Evolutionary conservation across 495 filamentous ascomycete genomes (phyloP).

Genomic region (Penicillium pulvis): DNA sequence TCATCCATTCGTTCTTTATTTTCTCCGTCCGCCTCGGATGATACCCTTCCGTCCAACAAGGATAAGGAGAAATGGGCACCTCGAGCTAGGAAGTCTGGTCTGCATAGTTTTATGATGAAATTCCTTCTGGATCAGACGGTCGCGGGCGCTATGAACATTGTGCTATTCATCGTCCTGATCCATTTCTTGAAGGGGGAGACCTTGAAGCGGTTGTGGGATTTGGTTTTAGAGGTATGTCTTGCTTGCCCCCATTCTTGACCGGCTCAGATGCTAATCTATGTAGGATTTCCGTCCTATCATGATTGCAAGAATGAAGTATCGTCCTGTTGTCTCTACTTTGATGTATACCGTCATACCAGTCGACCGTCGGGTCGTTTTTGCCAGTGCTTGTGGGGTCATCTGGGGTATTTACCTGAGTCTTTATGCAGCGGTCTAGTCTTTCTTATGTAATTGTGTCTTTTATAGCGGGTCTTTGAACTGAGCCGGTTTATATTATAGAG

Average conservation of each 20-base stretch:
- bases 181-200: slow-evolving; percentile 51
- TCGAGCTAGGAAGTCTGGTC: slow-evolving; percentile 30
- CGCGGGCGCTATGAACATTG: slow-evolving; percentile 74
- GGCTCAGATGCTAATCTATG: not conserved
- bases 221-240: slow-evolving; percentile 39
- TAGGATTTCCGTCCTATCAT: slow-evolving; percentile 72
- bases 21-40: slow-evolving; percentile 35
- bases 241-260: not conserved
- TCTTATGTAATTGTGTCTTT: not conserved
- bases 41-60: slow-evolving; percentile 38
- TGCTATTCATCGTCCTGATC: slow-evolving; percentile 67
- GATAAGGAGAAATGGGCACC: slow-evolving; percentile 41
- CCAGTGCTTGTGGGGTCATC: slow-evolving; percentile 73
- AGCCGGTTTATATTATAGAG: not conserved
- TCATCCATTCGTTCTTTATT: slow-evolving; percentile 25
- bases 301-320: slow-evolving; percentile 74
- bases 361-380: slow-evolving; percentile 73
- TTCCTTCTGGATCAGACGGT: slow-evolving; percentile 81
- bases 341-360: slow-evolving; percentile 82
- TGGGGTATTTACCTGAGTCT: slow-evolving; percentile 91
- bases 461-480: not conserved
- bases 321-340: slow-evolving; percentile 78
- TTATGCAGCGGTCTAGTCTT: slow-evolving; percentile 48
- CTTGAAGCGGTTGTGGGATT: slow-evolving; percentile 28
- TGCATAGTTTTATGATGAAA: slow-evolving; percentile 76